These are phyloP conservation scores for Hypoxylon sp. DNA, from an alignment of 2,329 filamentous ascomycete genomes.

Conservation along the genomic window DNA sequence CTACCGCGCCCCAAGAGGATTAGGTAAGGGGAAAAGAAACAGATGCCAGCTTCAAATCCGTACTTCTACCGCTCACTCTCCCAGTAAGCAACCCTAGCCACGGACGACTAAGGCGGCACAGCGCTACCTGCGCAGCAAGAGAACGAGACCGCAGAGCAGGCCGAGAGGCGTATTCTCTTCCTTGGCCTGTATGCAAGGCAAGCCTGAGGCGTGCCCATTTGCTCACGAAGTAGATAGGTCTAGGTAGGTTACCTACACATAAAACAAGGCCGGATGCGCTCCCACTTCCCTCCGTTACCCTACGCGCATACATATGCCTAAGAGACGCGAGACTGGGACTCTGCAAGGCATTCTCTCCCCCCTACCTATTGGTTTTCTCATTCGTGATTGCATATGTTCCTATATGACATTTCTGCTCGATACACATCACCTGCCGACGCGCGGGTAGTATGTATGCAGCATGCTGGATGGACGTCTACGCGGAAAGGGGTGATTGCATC, in stretches of 20 bases:
- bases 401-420: no score
- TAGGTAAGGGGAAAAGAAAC: constrained; percentile 28
- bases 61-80: constrained; percentile 8
- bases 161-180: constrained; percentile 3
- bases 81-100: neutral
- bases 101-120: neutral
- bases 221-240: no score
- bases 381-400: neutral
- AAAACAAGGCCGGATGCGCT: constrained; percentile 15
- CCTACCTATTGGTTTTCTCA: no score
- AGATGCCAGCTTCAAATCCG: constrained; percentile 7
- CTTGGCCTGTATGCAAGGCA: constrained; percentile 7
- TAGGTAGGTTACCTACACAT: constrained; percentile 14
- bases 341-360: constrained; percentile 2
- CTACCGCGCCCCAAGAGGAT: constrained; percentile 36
- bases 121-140: constrained; percentile 7
- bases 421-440: neutral
- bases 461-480: constrained; percentile 9
- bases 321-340: constrained; percentile 8
- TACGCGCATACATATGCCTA: neutral
- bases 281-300: no score
- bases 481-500: constrained; percentile 32
- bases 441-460: no score
- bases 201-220: constrained; percentile 18
- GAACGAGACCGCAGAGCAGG: neutral